Base-by-base conservation (phyloP, 192 early-diverging fungal genomes). In the Podochytrium sp. region DNA sequence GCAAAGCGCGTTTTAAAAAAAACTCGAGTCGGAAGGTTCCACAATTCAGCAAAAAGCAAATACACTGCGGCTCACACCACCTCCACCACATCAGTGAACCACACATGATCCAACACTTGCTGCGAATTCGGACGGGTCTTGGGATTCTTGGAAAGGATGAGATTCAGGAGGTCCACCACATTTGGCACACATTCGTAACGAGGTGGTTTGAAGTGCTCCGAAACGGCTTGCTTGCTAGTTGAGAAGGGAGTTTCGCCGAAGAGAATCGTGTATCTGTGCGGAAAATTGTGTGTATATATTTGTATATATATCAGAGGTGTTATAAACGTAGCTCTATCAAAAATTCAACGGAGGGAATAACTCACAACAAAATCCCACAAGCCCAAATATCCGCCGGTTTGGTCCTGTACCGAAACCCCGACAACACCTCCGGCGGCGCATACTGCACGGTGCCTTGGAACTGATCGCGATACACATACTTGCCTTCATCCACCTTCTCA, bases 401-500 rank as follows among this genome's bases (percentile, higher is more conserved):
- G 14, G 74, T 47, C 12, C 55, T 41, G 65, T 79, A 81, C 56
- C 85, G 84, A 42, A 79, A 78, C 14, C 86, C 83, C 52, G 78
- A 77, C 34, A 92, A 40, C 39, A 92, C 87, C 73, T 92, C 90
- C 18, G 91, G 90, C 7, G 90, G 87, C 2, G 89, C 89, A 47
- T 86, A 91, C 39, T 86, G 81, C 38, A 91, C 69, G 10, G 90
- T 91, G 12, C 90, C 90, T 51, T 83, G 81, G 66, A 91, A 91
- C 33, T 23, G 49, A 7, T 10, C 1, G 34, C 25, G 32, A n/a
- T n/a, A n/a, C n/a, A n/a, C n/a, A 33, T 34, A 34, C 18, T 69
- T 51, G 29, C 10, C 55, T 23, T 20, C 59, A 7, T 55, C 12
- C 10, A 25, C 23, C 7, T 55, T 55, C 25, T 55, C 52, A 3